Percentiles rank a stretch among this genome's conserved stretches.
phyloP scores from a whole-genome alignment of 305 asterid species.

The Stenogyne calaminthoides region DNA sequence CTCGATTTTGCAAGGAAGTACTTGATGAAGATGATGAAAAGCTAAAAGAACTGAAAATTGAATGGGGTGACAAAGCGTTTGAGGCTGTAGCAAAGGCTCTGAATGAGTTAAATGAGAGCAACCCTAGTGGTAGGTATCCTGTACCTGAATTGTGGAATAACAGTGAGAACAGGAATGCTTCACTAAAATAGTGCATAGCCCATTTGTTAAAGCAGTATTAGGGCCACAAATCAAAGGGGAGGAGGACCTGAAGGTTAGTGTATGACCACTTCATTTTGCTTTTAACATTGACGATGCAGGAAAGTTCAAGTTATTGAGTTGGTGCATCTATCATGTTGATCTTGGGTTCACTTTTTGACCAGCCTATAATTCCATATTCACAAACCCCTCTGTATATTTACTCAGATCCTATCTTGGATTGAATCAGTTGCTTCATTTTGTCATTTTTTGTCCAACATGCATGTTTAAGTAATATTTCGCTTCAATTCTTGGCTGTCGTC shows the following conservation, averaged over 20 bases:
- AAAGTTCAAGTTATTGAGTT: not conserved
- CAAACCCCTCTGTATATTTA: too few species aligned
- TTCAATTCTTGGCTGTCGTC: not conserved
- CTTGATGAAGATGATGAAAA: slow-evolving; percentile 66
- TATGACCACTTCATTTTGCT: not conserved
- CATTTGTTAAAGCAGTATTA: slow-evolving; percentile 50
- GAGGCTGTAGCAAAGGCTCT: slow-evolving; percentile 55
- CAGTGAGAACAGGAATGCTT: slow-evolving; percentile 44
- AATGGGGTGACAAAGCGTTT: slow-evolving; percentile 53
- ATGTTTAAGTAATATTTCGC: not conserved
- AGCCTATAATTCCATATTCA: not conserved
- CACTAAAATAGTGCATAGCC: slow-evolving; percentile 48
- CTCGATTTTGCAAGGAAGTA: too few species aligned
- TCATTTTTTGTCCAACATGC: not conserved
- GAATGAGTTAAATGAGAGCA: slow-evolving; percentile 66
- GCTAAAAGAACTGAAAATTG: slow-evolving; percentile 48
- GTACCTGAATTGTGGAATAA: slow-evolving; percentile 65
- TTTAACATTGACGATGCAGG: slow-evolving; percentile 13
- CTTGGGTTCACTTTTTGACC: not conserved
- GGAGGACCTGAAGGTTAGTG: slow-evolving; percentile 28
- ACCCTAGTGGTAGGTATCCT: slow-evolving; percentile 79
- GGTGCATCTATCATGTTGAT: slow-evolving; percentile 1
- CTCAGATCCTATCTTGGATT: not conserved
- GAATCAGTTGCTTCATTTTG: not conserved
- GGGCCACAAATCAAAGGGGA: slow-evolving; percentile 35